Base-by-base conservation (phyloP, 2,329 filamentous ascomycete species). In the Fusarium abutilonis region DNA sequence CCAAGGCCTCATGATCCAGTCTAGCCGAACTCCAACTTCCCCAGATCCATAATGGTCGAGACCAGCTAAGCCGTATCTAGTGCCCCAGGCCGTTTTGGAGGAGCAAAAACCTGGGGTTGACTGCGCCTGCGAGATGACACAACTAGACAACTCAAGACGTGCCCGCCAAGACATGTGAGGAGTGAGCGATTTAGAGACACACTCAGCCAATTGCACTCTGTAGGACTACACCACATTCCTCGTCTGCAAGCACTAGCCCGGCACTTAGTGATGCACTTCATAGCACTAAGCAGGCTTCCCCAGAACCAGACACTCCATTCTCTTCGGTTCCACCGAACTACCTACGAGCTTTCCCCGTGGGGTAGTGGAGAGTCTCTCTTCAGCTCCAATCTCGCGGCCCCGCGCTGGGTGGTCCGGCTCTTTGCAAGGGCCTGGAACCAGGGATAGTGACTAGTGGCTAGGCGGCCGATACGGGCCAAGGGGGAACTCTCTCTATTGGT, bases 301-400 rank as follows among this genome's bases (percentile, higher is more conserved):
- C 19, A 52, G 45, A 35, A 35, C 29, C 28, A 29, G 28, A 38
- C 13, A 26, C 23, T 26, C n/a, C 36, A 28, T 29, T 19, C 23
- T 42, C 36, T n/a, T 55, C 51, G 55, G 55, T 14, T 26, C 56
- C 51, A 53, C 51, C 55, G 56, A 60, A 15, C 39, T 21, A 34
- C 35, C 39, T 21, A 34, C 35, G 28, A 52, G 52, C 47, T 55
- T 58, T 60, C 56, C 55, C 56, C 56, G 56, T 60, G 56, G 56
- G 56, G 56, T 46, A 59, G 31, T 32, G 31, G 31, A 32, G 31
- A 32, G 31, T 15, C 13, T 14, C 57, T 28, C 14, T 40, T 38
- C 54, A 50, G 19, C 36, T 38, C 23, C 15, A 32, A 42, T 49
- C 28, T 34, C 17, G 29, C 35, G 35, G 35, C 17, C 17, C 35